Evolutionary conservation across 1,284 basidiomycete genomes (phyloP).

Genomic region (Malassezia nana): DNA sequence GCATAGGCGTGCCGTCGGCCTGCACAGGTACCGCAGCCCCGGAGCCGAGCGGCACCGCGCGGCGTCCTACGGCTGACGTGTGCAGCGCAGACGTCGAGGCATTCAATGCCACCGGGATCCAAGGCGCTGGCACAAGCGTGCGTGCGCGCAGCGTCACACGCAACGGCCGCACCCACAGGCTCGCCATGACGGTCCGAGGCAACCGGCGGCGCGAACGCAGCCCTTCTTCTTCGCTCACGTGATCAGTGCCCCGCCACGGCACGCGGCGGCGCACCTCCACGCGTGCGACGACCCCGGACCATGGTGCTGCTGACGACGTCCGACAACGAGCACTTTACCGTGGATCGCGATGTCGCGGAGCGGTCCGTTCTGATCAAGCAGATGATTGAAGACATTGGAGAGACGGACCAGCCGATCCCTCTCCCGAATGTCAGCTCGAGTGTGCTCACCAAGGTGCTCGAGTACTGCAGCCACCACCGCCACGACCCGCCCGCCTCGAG

Average conservation of each 20-base stretch:
- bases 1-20: neutral
- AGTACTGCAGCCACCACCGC: constrained; percentile 98
- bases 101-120: neutral
- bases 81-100: neutral
- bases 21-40: constrained; percentile 6
- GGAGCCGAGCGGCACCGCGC: constrained; percentile 3
- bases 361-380: constrained; percentile 95
- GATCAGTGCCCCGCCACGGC: neutral
- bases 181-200: neutral
- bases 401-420: constrained; percentile 68
- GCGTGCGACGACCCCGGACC: neutral
- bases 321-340: constrained; percentile 87
- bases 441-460: constrained; percentile 95
- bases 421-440: constrained; percentile 92
- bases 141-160: neutral
- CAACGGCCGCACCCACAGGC: neutral
- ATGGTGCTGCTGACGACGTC: constrained; percentile 55
- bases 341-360: constrained; percentile 88
- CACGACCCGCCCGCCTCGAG: constrained; percentile 84
- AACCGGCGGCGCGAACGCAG: neutral
- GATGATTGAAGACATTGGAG: constrained; percentile 69
- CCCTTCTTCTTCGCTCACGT: constrained; percentile 10
- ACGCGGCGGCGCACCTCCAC: neutral
- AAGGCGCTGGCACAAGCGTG: neutral
- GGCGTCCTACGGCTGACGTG: neutral